Evolutionary conservation across 1,139 yeast species (phyloP).

Genomic region (Yamadazyma jaroonii): DNA sequence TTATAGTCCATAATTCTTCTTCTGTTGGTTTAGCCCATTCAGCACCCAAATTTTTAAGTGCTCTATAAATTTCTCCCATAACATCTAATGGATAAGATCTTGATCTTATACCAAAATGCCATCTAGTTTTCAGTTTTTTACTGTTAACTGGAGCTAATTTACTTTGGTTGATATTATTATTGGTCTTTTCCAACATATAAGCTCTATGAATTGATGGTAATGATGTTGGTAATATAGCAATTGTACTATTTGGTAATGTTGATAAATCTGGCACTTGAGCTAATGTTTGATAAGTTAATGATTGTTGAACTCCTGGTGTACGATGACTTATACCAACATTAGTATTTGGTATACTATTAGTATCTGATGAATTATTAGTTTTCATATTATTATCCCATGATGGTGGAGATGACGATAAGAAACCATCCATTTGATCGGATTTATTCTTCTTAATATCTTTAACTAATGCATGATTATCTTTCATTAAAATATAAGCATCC

Average conservation of each 20-base stretch:
- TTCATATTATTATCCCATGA: constrained; percentile 20
- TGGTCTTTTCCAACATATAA: constrained; percentile 67
- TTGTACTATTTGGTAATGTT: constrained; percentile 60
- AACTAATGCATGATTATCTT: constrained; percentile 73
- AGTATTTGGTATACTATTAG: constrained; percentile 9
- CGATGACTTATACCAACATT: constrained; percentile 18
- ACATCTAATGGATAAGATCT: constrained; percentile 96
- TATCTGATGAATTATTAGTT: constrained; percentile 12
- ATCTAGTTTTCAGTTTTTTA: constrained; percentile 88
- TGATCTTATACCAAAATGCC: constrained; percentile 98
- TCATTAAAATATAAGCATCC: constrained; percentile 87
- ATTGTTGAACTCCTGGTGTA: constrained; percentile 46
- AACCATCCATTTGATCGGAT: constrained; percentile 50
- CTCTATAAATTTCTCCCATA: constrained; percentile 97
- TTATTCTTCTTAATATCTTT: constrained; percentile 60
- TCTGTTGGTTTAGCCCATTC: constrained; percentile 96
- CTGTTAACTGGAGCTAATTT: constrained; percentile 72
- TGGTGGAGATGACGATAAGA: constrained; percentile 52
- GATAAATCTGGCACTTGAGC: constrained; percentile 51
- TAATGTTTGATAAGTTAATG: constrained; percentile 48
- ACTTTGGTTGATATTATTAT: constrained; percentile 26
- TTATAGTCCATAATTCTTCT: constrained; percentile 93
- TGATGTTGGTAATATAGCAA: constrained; percentile 90
- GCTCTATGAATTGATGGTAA: constrained; percentile 94
- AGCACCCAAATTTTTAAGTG: constrained; percentile 89